Conservation (phyloP, 2,329 filamentous ascomycete species). For the Cytospora piceae region DNA sequence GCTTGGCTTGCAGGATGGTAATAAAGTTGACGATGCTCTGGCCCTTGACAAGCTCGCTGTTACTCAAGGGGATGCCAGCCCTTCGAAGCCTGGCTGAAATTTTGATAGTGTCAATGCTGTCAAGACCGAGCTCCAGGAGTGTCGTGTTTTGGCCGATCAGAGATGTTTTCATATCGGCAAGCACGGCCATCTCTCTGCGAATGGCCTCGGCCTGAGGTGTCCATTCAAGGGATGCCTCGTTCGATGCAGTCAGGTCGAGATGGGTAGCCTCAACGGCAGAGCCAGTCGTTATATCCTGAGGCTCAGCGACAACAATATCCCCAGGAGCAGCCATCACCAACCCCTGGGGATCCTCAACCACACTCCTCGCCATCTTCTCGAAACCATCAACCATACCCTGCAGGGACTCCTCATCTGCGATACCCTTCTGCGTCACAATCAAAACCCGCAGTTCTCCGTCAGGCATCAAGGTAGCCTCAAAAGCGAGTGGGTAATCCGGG, state of each 20-base stretch:
- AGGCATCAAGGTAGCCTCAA: slow-evolving; percentile 67
- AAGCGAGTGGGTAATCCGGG: slow-evolving; percentile 75
- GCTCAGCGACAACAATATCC: neutral
- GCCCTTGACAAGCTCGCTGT: slow-evolving; percentile 77
- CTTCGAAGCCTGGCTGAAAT: slow-evolving; percentile 73
- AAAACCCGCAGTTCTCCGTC: slow-evolving; percentile 57
- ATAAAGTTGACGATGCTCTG: slow-evolving; percentile 69
- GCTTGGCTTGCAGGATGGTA: slow-evolving; percentile 32
- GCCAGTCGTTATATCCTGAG: neutral
- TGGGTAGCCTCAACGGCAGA: neutral
- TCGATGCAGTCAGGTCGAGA: neutral
- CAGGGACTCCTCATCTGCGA: slow-evolving; percentile 41
- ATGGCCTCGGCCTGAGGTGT: slow-evolving; percentile 55
- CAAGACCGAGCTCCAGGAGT: slow-evolving; percentile 81
- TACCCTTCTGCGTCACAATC: slow-evolving; percentile 58
- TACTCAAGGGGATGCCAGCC: slow-evolving; percentile 61
- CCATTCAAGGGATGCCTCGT: slow-evolving; percentile 58
- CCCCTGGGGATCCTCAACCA: slow-evolving; percentile 32
- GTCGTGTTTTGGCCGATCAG: slow-evolving; percentile 63
- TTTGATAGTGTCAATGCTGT: slow-evolving; percentile 91
- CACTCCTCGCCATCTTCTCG: slow-evolving; percentile 36
- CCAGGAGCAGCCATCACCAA: slow-evolving; percentile 16
- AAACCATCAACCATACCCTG: slow-evolving; percentile 46
- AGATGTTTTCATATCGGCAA: slow-evolving; percentile 58
- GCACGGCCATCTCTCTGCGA: slow-evolving; percentile 62